Percentiles rank a stretch among this genome's conserved stretches.
Evolutionary conservation across 805 yeast species (phyloP).

Genomic region (Lipomyces orientalis): DNA sequence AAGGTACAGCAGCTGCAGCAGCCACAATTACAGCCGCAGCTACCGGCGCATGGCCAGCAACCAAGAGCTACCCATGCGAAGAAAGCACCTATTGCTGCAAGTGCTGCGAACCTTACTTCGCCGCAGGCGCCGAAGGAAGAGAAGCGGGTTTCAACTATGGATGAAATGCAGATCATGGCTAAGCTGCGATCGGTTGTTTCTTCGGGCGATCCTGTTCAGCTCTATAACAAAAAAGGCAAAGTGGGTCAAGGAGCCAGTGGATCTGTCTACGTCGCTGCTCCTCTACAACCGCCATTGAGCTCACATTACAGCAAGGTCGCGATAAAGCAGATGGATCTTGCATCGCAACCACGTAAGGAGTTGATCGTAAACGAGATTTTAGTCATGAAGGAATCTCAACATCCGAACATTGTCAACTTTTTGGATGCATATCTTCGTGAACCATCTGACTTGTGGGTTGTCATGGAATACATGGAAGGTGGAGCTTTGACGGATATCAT

Average conservation of each 20-base stretch:
- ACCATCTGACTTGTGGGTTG: slow-evolving; percentile 89
- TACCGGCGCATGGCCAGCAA: slow-evolving; percentile 46
- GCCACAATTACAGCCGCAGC: slow-evolving; percentile 21
- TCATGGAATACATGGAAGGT: slow-evolving; percentile 99
- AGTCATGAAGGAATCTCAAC: slow-evolving; percentile 95
- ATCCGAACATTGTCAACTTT: slow-evolving; percentile 92
- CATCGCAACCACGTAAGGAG: slow-evolving; percentile 92
- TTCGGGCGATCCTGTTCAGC: slow-evolving; percentile 78
- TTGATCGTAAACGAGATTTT: slow-evolving; percentile 92
- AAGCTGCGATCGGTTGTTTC: slow-evolving; percentile 78
- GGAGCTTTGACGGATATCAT: slow-evolving; percentile 96
- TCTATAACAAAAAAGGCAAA: slow-evolving; percentile 60
- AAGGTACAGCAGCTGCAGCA: slow-evolving; percentile 36
- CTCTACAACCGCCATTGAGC: slow-evolving; percentile 24
- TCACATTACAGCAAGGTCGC: slow-evolving; percentile 65
- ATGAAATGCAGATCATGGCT: slow-evolving; percentile 72
- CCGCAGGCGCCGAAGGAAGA: slow-evolving; percentile 9
- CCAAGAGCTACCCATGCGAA: slow-evolving; percentile 49
- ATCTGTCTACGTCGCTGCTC: slow-evolving; percentile 66
- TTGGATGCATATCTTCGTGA: slow-evolving; percentile 87
- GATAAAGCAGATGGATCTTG: slow-evolving; percentile 92
- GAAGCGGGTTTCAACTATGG: slow-evolving; percentile 54
- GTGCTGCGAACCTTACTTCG: slow-evolving; percentile 20
- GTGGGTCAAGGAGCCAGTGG: slow-evolving; percentile 98
- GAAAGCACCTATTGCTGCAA: slow-evolving; percentile 37